Evolutionary conservation across 257 asterid species (phyloP).

Genomic region (Nicotiana benthamiana): DNA sequence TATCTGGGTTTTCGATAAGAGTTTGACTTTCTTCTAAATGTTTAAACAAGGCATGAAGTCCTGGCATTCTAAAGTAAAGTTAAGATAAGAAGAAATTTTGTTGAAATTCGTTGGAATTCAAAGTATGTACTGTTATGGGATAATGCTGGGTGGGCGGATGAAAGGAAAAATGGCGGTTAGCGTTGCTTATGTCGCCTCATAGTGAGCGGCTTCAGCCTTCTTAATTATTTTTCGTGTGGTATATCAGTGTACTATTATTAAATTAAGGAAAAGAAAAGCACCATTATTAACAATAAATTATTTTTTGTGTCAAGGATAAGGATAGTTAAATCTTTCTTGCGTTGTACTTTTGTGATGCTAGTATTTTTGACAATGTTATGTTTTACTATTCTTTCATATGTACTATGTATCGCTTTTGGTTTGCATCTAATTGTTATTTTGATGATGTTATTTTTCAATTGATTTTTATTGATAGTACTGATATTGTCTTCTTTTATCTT

Average conservation of each 20-base stretch:
- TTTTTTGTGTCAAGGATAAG: too few species aligned
- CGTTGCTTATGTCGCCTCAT: conserved; percentile 38
- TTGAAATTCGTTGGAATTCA: conserved; percentile 6
- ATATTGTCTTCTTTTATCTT: too few species aligned
- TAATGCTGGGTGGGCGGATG: neutral
- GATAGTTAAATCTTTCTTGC: too few species aligned
- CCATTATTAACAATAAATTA: neutral
- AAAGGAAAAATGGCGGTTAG: conserved; percentile 18
- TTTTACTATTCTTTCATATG: too few species aligned
- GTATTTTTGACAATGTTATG: too few species aligned
- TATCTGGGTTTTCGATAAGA: neutral
- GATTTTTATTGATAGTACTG: too few species aligned
- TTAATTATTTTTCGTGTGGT: neutral
- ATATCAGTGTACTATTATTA: neutral
- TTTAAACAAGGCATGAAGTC: conserved; percentile 5
- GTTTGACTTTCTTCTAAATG: conserved; percentile 7
- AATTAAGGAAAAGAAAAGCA: too few species aligned
- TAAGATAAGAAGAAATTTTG: conserved; percentile 8
- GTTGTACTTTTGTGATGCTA: too few species aligned
- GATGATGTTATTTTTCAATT: too few species aligned
- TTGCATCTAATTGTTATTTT: too few species aligned
- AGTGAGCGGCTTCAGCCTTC: neutral
- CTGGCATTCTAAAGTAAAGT: conserved; percentile 22
- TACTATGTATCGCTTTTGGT: too few species aligned
- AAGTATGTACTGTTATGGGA: conserved; percentile 6